Base-by-base conservation (phyloP, 2,329 filamentous ascomycete genomes). In the Hypomyces rosellus region DNA sequence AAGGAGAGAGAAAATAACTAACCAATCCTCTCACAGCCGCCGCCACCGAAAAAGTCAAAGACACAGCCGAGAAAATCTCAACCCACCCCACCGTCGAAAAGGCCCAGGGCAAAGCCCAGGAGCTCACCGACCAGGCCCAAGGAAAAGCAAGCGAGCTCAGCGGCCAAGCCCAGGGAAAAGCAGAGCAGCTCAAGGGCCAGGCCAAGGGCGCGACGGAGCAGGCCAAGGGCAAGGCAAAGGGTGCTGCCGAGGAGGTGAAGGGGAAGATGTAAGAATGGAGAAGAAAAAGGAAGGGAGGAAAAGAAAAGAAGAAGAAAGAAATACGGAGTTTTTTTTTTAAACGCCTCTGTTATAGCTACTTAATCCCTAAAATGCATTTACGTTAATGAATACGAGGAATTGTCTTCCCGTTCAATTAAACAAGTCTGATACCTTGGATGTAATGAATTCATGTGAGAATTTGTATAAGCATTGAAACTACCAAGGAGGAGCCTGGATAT, bases 31-130 rank as follows among this genome's bases (percentile, higher is more conserved):
- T 34, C 4, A n/a, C 44, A 74, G 71, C 68, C 41, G 62, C 61
- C 18, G 67, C 69, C 36, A 64, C 70, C 9, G 61, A 68, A 52
- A 81, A 81, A 61, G 68, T 74, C 46, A 80, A 80, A 64, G 66
- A 75, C 18, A 56, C 68, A 22, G 64, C 66, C 12, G 59, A 68
- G 5, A 62, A 75, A 3, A 59, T 65, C 15, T 61, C 58, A 5
- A 30, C 25, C 9, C 25, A 30, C 25, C 25, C 25, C 25, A 30
- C 25, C 25, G 25, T 30, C 25, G 25, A 65, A 52, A 65, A 70
- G 54, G 63, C 65, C 2, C 63, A 65, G 12, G 70, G 67, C 47
- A 61, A 65, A 52, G 56, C 64, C 3, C 50, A 62, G 18, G 61
- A 66, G 52, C 37, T 65, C 11, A 58, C 59, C 14, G 64, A 64